phyloP scores from a whole-genome alignment of 768 basidiomycete genomes.

The Podaxis sp. region DNA sequence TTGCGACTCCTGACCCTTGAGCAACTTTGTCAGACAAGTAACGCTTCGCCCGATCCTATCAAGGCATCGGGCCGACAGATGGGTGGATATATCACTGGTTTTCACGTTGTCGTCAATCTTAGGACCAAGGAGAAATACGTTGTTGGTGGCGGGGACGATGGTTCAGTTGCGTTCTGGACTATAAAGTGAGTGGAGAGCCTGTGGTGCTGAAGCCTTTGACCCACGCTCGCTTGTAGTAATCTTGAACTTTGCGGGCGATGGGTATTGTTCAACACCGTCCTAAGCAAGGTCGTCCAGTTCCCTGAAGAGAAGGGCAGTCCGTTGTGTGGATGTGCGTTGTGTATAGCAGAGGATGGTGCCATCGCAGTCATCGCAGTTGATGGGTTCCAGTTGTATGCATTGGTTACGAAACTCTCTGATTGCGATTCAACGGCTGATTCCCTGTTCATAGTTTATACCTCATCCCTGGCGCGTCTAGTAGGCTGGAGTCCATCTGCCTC shows the following conservation, averaged over 20 bases:
- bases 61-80: constrained; percentile 44
- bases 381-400: constrained; percentile 71
- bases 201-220: background rate
- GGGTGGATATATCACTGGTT: constrained; percentile 38
- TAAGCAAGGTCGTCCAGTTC: constrained; percentile 55
- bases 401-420: background rate
- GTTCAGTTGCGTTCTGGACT: constrained; percentile 73
- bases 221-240: constrained; percentile 34
- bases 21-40: constrained; percentile 27
- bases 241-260: constrained; percentile 66
- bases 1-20: constrained; percentile 44
- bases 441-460: constrained; percentile 55
- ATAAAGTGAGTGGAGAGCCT: constrained; percentile 42
- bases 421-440: background rate
- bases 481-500: constrained; percentile 59
- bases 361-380: constrained; percentile 75
- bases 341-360: constrained; percentile 74
- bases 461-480: constrained; percentile 76
- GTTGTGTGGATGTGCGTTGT: constrained; percentile 65
- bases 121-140: constrained; percentile 59
- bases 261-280: constrained; percentile 66
- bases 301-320: constrained; percentile 47
- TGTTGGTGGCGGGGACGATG: constrained; percentile 75
- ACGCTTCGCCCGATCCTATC: constrained; percentile 21
- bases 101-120: constrained; percentile 55